Evolutionary conservation across 306 rosid species (phyloP).

Genomic region (Prunus salicina): DNA sequence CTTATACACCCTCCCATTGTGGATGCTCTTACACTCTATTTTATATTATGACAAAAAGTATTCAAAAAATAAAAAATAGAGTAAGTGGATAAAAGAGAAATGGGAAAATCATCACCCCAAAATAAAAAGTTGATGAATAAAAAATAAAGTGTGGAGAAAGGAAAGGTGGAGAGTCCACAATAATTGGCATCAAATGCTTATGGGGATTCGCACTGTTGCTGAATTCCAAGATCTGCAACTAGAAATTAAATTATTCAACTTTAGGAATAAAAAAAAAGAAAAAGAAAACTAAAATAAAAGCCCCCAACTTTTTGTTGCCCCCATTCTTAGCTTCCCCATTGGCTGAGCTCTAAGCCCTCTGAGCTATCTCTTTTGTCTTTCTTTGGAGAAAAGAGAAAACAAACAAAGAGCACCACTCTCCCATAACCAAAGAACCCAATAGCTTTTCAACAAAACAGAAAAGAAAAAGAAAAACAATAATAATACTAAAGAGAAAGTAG

Average conservation of each 20-base stretch:
- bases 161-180: constrained; percentile 92
- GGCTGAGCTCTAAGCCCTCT: constrained; percentile 36
- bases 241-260: constrained; percentile 23
- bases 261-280: not conserved
- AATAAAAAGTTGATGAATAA: constrained; percentile 5
- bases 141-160: constrained; percentile 24
- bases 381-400: constrained; percentile 22
- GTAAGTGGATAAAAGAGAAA: too few species aligned
- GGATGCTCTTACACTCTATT: too few species aligned
- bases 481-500: constrained; percentile 23
- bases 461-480: not conserved
- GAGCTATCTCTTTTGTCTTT: constrained; percentile 47
- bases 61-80: too few species aligned
- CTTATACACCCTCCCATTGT: too few species aligned
- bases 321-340: constrained; percentile 42
- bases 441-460: not conserved
- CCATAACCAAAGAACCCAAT: constrained; percentile 2
- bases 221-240: constrained; percentile 81
- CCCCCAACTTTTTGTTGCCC: not conserved
- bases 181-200: constrained; percentile 99
- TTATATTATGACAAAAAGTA: too few species aligned
- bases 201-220: constrained; percentile 98
- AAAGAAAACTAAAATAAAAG: constrained; percentile 3
- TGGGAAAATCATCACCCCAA: not conserved
- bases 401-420: constrained; percentile 14